A percentile compares a stretch with the other conserved stretches of the same genome.
phyloP scores from a whole-genome alignment of 192 early-diverging fungal genomes.

The Geranomyces variabilis region DNA sequence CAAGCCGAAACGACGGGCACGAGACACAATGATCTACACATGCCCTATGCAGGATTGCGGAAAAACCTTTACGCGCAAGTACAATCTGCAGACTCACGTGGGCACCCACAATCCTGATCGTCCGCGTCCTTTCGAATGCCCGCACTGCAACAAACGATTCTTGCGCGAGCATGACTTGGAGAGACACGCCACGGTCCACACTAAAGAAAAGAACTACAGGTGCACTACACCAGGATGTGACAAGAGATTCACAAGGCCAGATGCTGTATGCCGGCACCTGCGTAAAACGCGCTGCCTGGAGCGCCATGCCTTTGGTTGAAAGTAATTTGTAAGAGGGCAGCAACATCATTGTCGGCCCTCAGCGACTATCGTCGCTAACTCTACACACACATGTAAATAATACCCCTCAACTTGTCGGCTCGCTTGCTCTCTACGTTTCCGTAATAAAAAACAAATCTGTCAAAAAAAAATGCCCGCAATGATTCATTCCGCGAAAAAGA shows the following conservation, averaged over 20 bases:
- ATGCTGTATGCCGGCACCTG: constrained; percentile 66
- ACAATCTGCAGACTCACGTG: constrained; percentile 71
- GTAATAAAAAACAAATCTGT: too few relatives aligned
- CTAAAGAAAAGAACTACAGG: constrained; percentile 58
- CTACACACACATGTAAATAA: too few relatives aligned
- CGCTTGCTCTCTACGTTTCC: too few relatives aligned
- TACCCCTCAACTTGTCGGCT: too few relatives aligned
- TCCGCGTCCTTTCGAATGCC: constrained; percentile 60
- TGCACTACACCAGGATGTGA: constrained; percentile 52
- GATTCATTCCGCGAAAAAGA: too few relatives aligned
- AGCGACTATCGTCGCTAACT: too few relatives aligned
- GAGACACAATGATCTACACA: constrained; percentile 18
- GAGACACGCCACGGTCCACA: constrained; percentile 69
- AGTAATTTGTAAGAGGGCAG: too few relatives aligned
- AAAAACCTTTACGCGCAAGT: constrained; percentile 66
- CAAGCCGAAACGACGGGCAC: too few relatives aligned
- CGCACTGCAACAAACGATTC: constrained; percentile 60
- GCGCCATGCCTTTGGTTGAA: too few relatives aligned
- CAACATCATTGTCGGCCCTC: too few relatives aligned
- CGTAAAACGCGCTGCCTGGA: constrained; percentile 5
- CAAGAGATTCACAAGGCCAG: constrained; percentile 62
- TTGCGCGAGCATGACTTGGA: constrained; percentile 71
- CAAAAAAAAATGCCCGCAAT: too few relatives aligned
- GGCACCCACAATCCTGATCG: constrained; percentile 71
- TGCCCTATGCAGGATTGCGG: constrained; percentile 59